Conservation (phyloP, 2,329 filamentous ascomycete species). For the Arachnomyces sp. region DNA sequence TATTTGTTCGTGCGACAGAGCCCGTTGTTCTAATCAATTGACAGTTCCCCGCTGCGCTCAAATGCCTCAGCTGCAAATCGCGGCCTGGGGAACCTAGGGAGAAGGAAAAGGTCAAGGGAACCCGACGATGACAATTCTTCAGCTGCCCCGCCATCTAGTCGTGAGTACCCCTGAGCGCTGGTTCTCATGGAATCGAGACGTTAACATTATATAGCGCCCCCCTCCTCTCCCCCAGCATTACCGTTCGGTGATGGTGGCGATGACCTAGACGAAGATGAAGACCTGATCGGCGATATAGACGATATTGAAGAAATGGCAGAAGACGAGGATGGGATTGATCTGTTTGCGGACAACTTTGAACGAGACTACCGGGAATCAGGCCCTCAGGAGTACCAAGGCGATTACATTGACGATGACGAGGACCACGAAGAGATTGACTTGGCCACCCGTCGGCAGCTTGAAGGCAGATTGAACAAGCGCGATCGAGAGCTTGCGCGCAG, state of each 20-base stretch:
- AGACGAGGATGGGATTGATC: slow-evolving; percentile 60
- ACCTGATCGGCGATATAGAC: slow-evolving; percentile 55
- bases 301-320: slow-evolving; percentile 62
- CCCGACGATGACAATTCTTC: slow-evolving; percentile 55
- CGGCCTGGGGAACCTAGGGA: slow-evolving; percentile 47
- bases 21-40: slow-evolving; percentile 7
- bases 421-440: slow-evolving; percentile 56
- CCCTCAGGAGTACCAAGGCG: slow-evolving; percentile 46
- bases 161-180: slow-evolving; percentile 38
- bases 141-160: slow-evolving; percentile 53
- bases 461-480: slow-evolving; percentile 53
- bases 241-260: slow-evolving; percentile 41
- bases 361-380: slow-evolving; percentile 47
- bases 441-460: slow-evolving; percentile 51
- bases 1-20: slow-evolving; percentile 6
- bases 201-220: slow-evolving; percentile 32
- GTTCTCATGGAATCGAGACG: not conserved
- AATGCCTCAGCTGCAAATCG: slow-evolving; percentile 79
- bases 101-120: slow-evolving; percentile 58
- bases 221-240: slow-evolving; percentile 53
- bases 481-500: slow-evolving; percentile 53
- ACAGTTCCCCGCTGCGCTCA: slow-evolving; percentile 71
- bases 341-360: slow-evolving; percentile 61
- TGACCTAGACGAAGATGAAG: slow-evolving; percentile 44
- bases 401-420: slow-evolving; percentile 55